Evolutionary conservation across 106 monocot species (phyloP).

Genomic region (Dendrobium catenatum): DNA sequence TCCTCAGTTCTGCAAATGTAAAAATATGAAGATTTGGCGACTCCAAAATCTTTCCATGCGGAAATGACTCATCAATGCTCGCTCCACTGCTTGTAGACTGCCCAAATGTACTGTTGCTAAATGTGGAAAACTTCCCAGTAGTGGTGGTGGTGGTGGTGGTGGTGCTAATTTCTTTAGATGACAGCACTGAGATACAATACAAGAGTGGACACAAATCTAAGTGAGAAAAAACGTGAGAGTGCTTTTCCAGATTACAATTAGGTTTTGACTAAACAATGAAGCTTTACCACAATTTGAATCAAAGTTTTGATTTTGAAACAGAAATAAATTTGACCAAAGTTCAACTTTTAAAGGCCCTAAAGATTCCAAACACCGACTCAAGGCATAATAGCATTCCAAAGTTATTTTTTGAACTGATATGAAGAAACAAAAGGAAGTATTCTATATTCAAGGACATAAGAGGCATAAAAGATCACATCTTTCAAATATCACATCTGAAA

Average conservation of each 20-base stretch:
- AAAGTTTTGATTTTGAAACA: background rate
- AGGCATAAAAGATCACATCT: background rate
- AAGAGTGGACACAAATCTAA: background rate
- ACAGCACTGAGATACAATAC: background rate
- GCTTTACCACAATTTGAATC: background rate
- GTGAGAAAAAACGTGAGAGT: background rate
- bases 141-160: conserved; percentile 18
- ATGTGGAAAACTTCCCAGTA: conserved; percentile 30
- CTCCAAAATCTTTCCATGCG: conserved; percentile 31
- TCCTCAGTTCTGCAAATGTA: conserved; percentile 36
- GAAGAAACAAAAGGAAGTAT: background rate
- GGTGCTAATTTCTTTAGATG: conserved; percentile 9
- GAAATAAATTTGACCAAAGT: background rate
- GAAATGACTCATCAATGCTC: conserved; percentile 14
- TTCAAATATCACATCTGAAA: background rate
- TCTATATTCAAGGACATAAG: background rate
- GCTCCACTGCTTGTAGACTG: conserved; percentile 23
- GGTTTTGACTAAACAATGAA: background rate
- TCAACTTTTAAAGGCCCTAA: background rate
- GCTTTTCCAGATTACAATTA: background rate
- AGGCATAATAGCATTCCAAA: background rate
- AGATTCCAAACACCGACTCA: background rate
- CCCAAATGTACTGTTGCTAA: conserved; percentile 25
- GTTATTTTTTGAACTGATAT: background rate
- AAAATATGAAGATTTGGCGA: conserved; percentile 34